Evolutionary conservation across 305 asterid species (phyloP).

Genomic region (Fraxinus latifolia): DNA sequence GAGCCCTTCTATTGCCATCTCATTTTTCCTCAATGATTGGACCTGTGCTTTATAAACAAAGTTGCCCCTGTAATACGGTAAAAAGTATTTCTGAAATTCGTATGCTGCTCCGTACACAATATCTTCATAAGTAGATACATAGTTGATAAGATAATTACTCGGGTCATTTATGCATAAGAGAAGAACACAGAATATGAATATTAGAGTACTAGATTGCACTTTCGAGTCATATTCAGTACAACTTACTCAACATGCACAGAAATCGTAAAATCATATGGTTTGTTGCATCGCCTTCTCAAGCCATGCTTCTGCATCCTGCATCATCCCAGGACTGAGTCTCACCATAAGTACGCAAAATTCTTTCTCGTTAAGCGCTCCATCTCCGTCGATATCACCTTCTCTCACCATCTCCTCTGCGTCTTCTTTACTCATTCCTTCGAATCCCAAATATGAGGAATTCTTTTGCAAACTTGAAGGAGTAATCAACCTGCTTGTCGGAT

Average conservation of each 20-base stretch:
- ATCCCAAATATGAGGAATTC: constrained; percentile 48
- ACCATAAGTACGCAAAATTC: constrained; percentile 79
- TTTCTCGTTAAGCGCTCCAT: constrained; percentile 51
- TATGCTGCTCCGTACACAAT: not conserved
- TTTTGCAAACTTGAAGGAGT: constrained; percentile 47
- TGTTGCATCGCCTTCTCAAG: constrained; percentile 54
- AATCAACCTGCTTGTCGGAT: constrained; percentile 48
- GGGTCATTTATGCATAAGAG: not conserved
- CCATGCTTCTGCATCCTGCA: constrained; percentile 74
- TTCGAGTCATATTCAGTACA: not conserved
- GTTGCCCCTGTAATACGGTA: not conserved
- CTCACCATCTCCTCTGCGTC: constrained; percentile 72
- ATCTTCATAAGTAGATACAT: not conserved
- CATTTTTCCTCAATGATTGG: not conserved
- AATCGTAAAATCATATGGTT: not conserved
- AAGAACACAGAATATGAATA: not conserved
- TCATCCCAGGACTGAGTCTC: constrained; percentile 77
- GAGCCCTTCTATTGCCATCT: not conserved
- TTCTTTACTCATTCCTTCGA: constrained; percentile 56
- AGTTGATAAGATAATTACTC: not conserved
- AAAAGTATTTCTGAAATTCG: not conserved
- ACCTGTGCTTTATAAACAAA: not conserved
- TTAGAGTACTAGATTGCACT: not conserved
- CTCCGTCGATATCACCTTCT: constrained; percentile 70
- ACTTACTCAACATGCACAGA: not conserved